These are phyloP conservation scores for Triticum urartu DNA, from an alignment of 176 grass and related monocot genomes.

Conservation along the genomic window DNA sequence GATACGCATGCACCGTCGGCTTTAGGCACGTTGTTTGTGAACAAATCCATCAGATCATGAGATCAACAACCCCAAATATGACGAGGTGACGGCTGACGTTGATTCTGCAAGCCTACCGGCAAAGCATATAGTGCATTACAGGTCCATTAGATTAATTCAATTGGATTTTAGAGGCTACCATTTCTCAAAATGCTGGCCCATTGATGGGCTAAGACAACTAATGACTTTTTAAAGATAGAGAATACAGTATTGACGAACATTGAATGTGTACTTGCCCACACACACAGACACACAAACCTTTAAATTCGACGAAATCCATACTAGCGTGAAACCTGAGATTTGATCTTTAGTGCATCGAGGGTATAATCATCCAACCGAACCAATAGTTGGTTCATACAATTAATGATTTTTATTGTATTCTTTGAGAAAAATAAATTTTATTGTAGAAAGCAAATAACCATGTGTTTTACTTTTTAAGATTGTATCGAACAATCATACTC, in stretches of 20 bases:
- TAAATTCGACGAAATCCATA: too few species aligned
- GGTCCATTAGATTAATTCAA: background rate
- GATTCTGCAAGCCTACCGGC: background rate
- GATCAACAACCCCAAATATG: constrained; percentile 37
- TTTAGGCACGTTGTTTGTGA: constrained; percentile 14
- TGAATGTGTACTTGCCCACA: too few species aligned
- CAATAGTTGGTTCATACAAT: too few species aligned
- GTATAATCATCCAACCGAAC: too few species aligned
- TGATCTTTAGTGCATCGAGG: too few species aligned
- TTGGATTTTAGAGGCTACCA: background rate
- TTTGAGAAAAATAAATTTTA: too few species aligned
- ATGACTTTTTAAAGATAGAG: too few species aligned
- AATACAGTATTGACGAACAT: too few species aligned
- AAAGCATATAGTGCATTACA: background rate
- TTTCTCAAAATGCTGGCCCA: background rate
- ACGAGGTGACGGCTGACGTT: constrained; percentile 15
- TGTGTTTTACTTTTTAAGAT: background rate
- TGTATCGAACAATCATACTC: background rate
- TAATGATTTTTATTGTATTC: too few species aligned
- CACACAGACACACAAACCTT: too few species aligned
- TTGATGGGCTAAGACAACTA: background rate
- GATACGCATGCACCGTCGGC: constrained; percentile 14
- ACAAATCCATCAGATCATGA: constrained; percentile 13
- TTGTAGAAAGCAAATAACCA: too few species aligned
- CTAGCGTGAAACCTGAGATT: too few species aligned